Evolutionary conservation across 176 grass and related monocot genomes (phyloP).

Genomic region (Cymbopogon citratus): DNA sequence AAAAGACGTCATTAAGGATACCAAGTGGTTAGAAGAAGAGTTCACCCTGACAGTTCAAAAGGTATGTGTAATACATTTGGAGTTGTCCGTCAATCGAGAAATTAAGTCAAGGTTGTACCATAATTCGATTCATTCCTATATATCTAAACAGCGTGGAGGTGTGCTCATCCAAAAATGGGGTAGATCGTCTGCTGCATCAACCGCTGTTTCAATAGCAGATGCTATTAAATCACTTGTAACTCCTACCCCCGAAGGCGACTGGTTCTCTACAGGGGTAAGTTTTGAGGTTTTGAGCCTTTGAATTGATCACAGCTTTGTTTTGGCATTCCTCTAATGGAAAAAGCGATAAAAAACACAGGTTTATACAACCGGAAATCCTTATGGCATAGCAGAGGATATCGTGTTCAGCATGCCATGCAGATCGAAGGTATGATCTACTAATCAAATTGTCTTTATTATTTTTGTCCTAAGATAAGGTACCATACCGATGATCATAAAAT

Average conservation of each 20-base stretch:
- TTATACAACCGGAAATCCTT: conserved; percentile 82
- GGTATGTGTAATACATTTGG: conserved; percentile 33
- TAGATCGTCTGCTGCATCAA: conserved; percentile 96
- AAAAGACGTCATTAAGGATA: conserved; percentile 82
- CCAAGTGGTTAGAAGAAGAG: conserved; percentile 84
- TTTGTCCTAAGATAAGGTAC: background rate
- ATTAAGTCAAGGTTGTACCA: background rate
- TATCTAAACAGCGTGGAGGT: conserved; percentile 69
- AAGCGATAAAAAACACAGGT: conserved; percentile 44
- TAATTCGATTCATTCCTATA: conserved; percentile 14
- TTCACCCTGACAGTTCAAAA: conserved; percentile 85
- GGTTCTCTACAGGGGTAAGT: conserved; percentile 94
- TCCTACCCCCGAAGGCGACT: conserved; percentile 83
- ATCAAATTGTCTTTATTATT: background rate
- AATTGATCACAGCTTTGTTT: conserved; percentile 6
- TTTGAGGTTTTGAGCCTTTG: background rate
- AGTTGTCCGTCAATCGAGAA: background rate
- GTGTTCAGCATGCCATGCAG: conserved; percentile 95
- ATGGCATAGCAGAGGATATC: conserved; percentile 90
- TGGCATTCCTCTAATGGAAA: conserved; percentile 2
- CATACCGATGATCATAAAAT: background rate
- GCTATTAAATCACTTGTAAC: conserved; percentile 79
- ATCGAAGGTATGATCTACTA: conserved; percentile 48
- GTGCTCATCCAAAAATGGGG: conserved; percentile 95
- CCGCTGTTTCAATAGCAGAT: conserved; percentile 90